Base-by-base conservation (phyloP, 208 protist genomes). In the Vickermania ingenoplastis region DNA sequence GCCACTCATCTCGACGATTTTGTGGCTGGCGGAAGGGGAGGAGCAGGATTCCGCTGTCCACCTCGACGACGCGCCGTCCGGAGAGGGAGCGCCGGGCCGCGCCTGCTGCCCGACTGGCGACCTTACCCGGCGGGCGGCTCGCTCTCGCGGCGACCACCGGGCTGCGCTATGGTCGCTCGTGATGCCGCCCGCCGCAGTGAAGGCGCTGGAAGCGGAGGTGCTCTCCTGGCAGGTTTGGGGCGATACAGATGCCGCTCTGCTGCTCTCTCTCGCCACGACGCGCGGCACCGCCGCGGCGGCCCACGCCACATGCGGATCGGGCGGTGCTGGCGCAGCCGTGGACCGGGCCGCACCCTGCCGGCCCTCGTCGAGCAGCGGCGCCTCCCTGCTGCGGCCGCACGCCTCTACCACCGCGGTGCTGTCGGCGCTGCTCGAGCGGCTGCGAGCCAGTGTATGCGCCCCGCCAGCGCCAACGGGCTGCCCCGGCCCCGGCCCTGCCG, bases 391-490 rank as follows among this genome's bases (percentile, higher is more conserved):
- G 53, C 80, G 83, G 1, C 45, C 27, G 24, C 82, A 95, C 59
- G 41, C 54, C 25, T 83, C 75, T 49, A 90, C 89, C 23, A 80
- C 89, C 54, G 59, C 53, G 17, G 68, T 92, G 30, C 66, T 95
- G 13, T 71, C 73, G n/a, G 71, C 82, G 25, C 59, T 95, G 31
- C 69, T 92, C 4, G 73, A 89, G 59, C 65, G 78, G 30, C 59
- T 91, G 59, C 53, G 59, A 45, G 59, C 61, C 52, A 45, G 29
- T 59, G 54, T 48, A 21, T 26, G 27, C 14, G 27, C 4, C 54
- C 13, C n/a, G 23, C 17, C 14, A 59, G 27, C 29, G 50, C 50
- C 7, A n/a, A n/a, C n/a, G n/a, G n/a, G n/a, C n/a, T n/a, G 2
- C 22, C 24, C 23, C 2, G 21, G 7, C 28, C 4, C 21, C 30